Conservation (phyloP, 495 filamentous ascomycete genomes). For the Cryomyces minteri region DNA sequence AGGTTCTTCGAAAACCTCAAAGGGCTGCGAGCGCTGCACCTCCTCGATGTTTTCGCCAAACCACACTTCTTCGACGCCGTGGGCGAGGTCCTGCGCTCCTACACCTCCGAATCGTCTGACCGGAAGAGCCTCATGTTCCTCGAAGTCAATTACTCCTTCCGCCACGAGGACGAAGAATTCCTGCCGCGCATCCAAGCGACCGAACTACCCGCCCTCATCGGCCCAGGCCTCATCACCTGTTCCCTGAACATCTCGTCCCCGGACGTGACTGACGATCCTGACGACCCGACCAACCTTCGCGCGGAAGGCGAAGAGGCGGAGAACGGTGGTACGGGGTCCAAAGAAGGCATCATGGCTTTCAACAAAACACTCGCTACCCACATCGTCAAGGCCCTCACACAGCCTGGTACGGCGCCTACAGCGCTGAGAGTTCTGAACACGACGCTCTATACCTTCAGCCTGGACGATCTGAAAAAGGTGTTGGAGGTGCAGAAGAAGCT, state of each 20-base stretch:
- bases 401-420: slow-evolving; percentile 2
- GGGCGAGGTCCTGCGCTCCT: not conserved
- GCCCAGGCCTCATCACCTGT: slow-evolving; percentile 13
- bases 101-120: not conserved
- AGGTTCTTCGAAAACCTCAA: slow-evolving; percentile 13
- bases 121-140: slow-evolving; percentile 14
- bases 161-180: slow-evolving; percentile 19
- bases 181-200: slow-evolving; percentile 11
- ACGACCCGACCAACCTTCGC: slow-evolving; percentile 7
- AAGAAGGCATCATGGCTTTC: slow-evolving; percentile 12
- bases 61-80: slow-evolving; percentile 13
- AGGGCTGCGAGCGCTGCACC: slow-evolving; percentile 18
- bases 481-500: slow-evolving; percentile 9
- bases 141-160: slow-evolving; percentile 19
- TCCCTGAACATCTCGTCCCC: slow-evolving; percentile 12
- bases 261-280: slow-evolving; percentile 9
- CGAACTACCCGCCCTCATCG: slow-evolving; percentile 12
- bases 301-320: slow-evolving; percentile 1
- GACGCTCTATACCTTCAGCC: slow-evolving; percentile 12
- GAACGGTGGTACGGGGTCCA: not conserved
- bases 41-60: slow-evolving; percentile 23
- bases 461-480: slow-evolving; percentile 5
- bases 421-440: slow-evolving; percentile 12
- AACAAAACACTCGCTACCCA: not conserved
- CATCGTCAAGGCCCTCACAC: no score